Evolutionary conservation across 352 stramenopile species (phyloP), one percentile per base, ranked within the genome.

Genomic region (Thraustochytrium striatum): DNA sequence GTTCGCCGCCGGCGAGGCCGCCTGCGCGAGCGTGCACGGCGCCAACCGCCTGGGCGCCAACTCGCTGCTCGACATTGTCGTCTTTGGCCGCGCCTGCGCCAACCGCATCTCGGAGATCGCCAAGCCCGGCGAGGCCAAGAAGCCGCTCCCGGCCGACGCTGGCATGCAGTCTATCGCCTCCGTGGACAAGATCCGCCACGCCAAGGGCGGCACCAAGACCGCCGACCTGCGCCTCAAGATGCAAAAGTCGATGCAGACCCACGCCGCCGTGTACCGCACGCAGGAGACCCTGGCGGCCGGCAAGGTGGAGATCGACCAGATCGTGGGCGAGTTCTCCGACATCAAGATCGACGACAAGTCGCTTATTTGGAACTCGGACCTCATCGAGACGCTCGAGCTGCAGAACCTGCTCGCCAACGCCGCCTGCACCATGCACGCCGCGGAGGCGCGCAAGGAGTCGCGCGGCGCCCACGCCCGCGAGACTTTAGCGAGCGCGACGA

Each of bases 321-420:
- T 85, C 28, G 81, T 84, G 7, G 73, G 91, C 28, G 92, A 91
- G 73, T 97, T 97, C 85, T 86, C 92, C 39, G 91, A 98, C 83
- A 88, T 98, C 35, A 89, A 92, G 53, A 90, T 98, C 38, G 96
- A 89, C 3, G 95, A 98, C 85, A 91, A 94, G 52, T 97, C 90
- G 72, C 86, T 98, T 0, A 94, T 98, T 72, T 98, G 95, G 95
- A 98, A 98, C 85, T 98, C 94, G 35, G 94, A 98, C 83, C 85
- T 98, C 5, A 93, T 97, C 28, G 95, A 98, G 86, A 97, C 93
- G 28, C 85, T 97, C n/a, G 93, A 98, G 86, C 84, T 98, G 61
- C 88, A 91, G 55, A 98, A 98, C 84, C 84, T 98, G 35, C 79
- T 98, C 1, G 88, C 85, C 1, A 97, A 94, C 81, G 94, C 95